Percentiles rank a stretch among this genome's conserved stretches.
phyloP scores from a whole-genome alignment of 2,329 filamentous ascomycete species.

The Talaromyces amestolkiae region DNA sequence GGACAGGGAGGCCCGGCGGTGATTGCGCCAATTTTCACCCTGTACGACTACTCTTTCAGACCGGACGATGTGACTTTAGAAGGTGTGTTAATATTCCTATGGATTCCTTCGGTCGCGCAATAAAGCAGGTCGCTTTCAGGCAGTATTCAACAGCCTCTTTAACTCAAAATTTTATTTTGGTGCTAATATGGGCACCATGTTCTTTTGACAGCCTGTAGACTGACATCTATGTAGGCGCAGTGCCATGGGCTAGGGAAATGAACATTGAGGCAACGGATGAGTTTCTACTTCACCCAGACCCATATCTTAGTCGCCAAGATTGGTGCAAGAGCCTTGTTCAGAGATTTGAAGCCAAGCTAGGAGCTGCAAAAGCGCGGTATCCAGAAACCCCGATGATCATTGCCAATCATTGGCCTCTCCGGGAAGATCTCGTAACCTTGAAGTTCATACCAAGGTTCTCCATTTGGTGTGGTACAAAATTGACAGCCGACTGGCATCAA shows the following conservation, averaged over 20 bases:
- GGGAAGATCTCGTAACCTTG: conserved; percentile 16
- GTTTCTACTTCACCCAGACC: conserved; percentile 18
- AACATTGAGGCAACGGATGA: conserved; percentile 19
- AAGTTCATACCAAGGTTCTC: conserved; percentile 17
- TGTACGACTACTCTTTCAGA: conserved; percentile 20
- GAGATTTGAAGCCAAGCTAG: conserved; percentile 14
- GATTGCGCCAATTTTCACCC: conserved; percentile 17
- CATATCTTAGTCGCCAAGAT: conserved; percentile 12
- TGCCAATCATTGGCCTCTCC: conserved; percentile 19
- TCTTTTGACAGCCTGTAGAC: neutral
- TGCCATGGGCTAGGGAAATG: conserved; percentile 16
- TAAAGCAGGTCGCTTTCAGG: neutral
- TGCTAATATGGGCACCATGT: neutral
- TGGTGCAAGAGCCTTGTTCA: conserved; percentile 17
- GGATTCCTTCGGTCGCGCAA: neutral
- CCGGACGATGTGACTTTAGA: conserved; percentile 13
- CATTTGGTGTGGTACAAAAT: conserved; percentile 18
- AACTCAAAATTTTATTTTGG: neutral
- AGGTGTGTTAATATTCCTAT: neutral
- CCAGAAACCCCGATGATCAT: conserved; percentile 15
- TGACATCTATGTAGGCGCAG: conserved; percentile 12
- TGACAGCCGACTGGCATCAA: conserved; percentile 17
- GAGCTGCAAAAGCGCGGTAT: neutral
- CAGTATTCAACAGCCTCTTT: too few relatives aligned
- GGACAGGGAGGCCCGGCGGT: conserved; percentile 17